Percentiles rank a stretch among this genome's conserved stretches.
Evolutionary conservation across 2,329 filamentous ascomycete genomes (phyloP).

Genomic region (Fusarium oligoseptatum): DNA sequence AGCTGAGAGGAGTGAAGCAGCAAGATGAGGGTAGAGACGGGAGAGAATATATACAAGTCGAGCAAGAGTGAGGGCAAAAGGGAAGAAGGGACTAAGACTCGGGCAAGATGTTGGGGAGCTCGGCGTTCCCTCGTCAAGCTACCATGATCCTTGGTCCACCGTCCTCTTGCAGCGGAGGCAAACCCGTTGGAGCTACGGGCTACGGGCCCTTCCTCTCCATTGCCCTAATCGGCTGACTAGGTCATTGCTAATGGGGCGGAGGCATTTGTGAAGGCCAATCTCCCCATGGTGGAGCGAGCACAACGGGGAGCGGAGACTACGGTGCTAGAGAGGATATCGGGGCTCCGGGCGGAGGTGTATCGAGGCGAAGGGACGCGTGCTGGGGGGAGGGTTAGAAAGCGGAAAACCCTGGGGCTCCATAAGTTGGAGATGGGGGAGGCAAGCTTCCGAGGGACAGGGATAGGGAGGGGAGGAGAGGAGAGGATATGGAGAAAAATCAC

Average conservation of each 20-base stretch:
- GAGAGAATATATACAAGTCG: slow-evolving; percentile 39
- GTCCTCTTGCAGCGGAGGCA: slow-evolving; percentile 27
- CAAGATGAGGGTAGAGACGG: slow-evolving; percentile 14
- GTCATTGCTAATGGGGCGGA: slow-evolving; percentile 20
- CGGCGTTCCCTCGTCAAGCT: slow-evolving; percentile 43
- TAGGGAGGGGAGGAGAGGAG: neutral
- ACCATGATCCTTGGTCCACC: slow-evolving; percentile 38
- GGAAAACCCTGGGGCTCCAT: slow-evolving; percentile 11
- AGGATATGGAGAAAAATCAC: slow-evolving; percentile 7
- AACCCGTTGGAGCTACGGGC: slow-evolving; percentile 18
- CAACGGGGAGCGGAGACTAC: slow-evolving; percentile 3
- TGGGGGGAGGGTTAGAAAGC: neutral
- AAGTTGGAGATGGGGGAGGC: slow-evolving; percentile 12
- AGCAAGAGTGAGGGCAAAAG: slow-evolving; percentile 20
- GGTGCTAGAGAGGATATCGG: slow-evolving; percentile 6
- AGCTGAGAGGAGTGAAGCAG: slow-evolving; percentile 9
- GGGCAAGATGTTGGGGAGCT: slow-evolving; percentile 18
- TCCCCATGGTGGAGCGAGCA: slow-evolving; percentile 40
- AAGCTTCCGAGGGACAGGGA: slow-evolving; percentile 3
- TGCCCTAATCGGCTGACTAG: slow-evolving; percentile 28
- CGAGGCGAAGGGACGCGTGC: neutral
- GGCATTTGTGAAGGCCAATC: slow-evolving; percentile 27
- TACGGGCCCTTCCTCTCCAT: slow-evolving; percentile 19
- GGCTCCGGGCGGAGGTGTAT: slow-evolving; percentile 10
- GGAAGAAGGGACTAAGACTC: slow-evolving; percentile 23